Percentiles rank a stretch among this genome's conserved stretches.
Evolutionary conservation across 192 early-diverging fungal genomes (phyloP).

Genomic region (Coemansia nantahalensis): DNA sequence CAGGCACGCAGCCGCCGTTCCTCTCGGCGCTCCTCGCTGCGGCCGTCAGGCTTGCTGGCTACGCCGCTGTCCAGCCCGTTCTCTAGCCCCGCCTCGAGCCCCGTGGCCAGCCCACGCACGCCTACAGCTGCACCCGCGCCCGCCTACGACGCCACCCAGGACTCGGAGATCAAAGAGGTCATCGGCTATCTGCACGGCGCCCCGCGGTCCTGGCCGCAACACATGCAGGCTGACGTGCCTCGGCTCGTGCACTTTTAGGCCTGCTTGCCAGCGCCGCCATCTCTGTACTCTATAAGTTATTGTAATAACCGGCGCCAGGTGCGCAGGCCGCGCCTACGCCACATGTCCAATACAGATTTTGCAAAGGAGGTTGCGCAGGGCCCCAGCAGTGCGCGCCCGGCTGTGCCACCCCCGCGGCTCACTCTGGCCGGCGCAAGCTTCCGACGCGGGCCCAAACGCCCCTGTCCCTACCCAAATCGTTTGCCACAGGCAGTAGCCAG

Average conservation of each 20-base stretch:
- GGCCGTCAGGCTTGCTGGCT: conserved; percentile 24
- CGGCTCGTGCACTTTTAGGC: conserved; percentile 42
- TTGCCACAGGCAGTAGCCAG: too few relatives aligned
- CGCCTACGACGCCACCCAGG: conserved; percentile 6
- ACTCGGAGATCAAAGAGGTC: conserved; percentile 38
- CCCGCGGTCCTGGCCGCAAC: conserved; percentile 41
- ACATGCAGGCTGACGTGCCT: conserved; percentile 47
- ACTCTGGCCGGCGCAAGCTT: too few relatives aligned
- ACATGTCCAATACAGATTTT: too few relatives aligned
- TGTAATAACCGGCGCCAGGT: too few relatives aligned
- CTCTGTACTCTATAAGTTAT: neutral
- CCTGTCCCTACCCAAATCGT: too few relatives aligned
- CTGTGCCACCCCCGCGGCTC: too few relatives aligned
- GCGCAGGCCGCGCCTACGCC: too few relatives aligned
- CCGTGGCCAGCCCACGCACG: neutral
- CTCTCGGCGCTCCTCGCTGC: conserved; percentile 15
- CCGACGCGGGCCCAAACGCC: too few relatives aligned
- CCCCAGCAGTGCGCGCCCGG: too few relatives aligned
- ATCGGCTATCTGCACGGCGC: conserved; percentile 33
- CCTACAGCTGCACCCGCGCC: neutral
- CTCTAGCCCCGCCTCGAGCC: too few relatives aligned
- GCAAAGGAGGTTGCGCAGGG: too few relatives aligned
- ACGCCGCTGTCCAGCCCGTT: conserved; percentile 1
- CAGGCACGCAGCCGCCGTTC: conserved; percentile 38
- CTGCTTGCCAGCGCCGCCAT: neutral